Evolutionary conservation across 176 grass and related monocot species (phyloP), one percentile per base, ranked within the genome.

Genomic region (Ananas comosus): DNA sequence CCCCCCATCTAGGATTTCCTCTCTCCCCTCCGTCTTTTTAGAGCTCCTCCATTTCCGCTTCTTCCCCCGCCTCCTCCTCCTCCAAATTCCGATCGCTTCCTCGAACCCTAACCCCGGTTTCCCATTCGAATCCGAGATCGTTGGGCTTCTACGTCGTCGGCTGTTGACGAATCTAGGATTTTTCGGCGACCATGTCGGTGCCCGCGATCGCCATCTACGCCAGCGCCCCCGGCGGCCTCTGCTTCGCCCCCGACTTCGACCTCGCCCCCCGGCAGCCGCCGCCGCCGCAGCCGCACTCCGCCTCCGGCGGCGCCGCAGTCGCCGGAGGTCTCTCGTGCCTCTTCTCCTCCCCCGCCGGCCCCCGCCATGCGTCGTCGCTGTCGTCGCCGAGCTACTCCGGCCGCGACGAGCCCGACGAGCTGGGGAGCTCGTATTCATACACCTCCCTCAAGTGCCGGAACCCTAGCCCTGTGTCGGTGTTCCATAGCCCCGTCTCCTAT

Each of bases 291-390:
- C 70, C 52, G 48, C 13, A 19, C 13, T 47, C 66, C 22, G 70
- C 74, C 11, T 68, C 76, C 63, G 74, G 79, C 81, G 68, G 82
- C 51, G 48, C 70, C 53, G 49, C 82, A 17, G 50, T 78, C n/a
- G 25, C 75, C 6, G 89, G 94, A 0, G 94, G 94, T 9, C 80
- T 92, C 49, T 97, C 94, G 25, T 78, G 80, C 74, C 90, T 97
- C 65, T 90, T 97, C 72, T 90, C 86, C 12, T 97, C 88, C 63
- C 24, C 88, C 29, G 14, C 81, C 47, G 66, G 76, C 13, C 68
- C 72, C 13, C 79, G 70, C 71, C 79, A 87, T 12, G 16, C 49
- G 18, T 65, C 70, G 12, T 42, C 65, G n/a, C 12, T 42, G 18
- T 65, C 70, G 12, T 66, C 75, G n/a, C 11, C 65, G 24, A 12